A percentile compares a stretch with the other conserved stretches of the same genome.
Evolutionary conservation across 176 grass and related monocot species (phyloP).

Genomic region (Cenchrus purpureus): DNA sequence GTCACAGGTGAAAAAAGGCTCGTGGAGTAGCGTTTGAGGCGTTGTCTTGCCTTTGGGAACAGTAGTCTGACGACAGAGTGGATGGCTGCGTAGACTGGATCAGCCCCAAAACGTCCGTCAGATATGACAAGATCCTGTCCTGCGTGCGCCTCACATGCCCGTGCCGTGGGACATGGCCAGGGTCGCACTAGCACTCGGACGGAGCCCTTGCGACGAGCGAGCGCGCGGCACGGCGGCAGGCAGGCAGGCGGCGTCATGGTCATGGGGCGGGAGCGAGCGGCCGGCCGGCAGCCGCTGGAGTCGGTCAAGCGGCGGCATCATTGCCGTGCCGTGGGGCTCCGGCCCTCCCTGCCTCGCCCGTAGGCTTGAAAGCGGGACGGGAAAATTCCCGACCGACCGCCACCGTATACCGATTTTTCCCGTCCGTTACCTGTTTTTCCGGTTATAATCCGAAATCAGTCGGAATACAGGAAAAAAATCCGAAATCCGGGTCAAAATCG

Average conservation of each 20-base stretch:
- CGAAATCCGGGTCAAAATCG: too few relatives aligned
- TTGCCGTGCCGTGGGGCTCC: background rate
- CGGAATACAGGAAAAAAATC: too few relatives aligned
- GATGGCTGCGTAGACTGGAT: background rate
- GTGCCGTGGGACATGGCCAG: background rate
- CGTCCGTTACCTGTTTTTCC: too few relatives aligned
- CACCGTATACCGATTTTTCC: too few relatives aligned
- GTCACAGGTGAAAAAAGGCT: background rate
- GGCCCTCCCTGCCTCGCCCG: too few relatives aligned
- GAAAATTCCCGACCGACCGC: too few relatives aligned
- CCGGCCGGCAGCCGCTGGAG: background rate
- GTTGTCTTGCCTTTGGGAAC: background rate
- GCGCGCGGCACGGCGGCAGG: background rate
- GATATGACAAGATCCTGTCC: background rate
- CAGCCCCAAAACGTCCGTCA: background rate
- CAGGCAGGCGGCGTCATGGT: background rate
- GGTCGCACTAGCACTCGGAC: background rate
- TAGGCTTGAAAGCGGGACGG: too few relatives aligned
- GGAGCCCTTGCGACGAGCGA: background rate
- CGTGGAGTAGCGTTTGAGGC: background rate
- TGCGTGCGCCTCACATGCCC: background rate
- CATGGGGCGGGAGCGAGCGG: background rate
- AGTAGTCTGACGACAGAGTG: background rate
- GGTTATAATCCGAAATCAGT: too few relatives aligned
- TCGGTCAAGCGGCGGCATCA: constrained; percentile 35